These are phyloP conservation scores for Tritrichomonas musculus DNA, from an alignment of 208 protist species.

Conservation along the genomic window DNA sequence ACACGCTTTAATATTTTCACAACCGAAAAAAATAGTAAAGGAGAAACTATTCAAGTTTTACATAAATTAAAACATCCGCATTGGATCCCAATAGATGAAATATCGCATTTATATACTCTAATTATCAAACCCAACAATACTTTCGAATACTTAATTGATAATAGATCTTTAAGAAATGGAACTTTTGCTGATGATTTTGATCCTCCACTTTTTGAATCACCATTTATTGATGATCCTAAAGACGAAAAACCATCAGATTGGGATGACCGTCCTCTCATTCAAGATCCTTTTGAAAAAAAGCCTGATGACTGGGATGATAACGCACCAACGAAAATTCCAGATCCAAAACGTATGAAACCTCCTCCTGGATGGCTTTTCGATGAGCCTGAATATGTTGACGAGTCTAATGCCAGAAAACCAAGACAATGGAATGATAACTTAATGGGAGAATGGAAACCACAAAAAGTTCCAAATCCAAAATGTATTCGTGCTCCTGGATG, in stretches of 20 bases:
- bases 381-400: slow-evolving; percentile 38
- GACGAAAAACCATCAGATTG: slow-evolving; percentile 40
- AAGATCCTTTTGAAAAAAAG: slow-evolving; percentile 44
- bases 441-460: slow-evolving; percentile 36
- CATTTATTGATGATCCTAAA: slow-evolving; percentile 14
- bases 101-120: slow-evolving; percentile 47
- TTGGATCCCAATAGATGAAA: slow-evolving; percentile 32
- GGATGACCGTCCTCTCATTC: slow-evolving; percentile 43
- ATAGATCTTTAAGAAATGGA: slow-evolving; percentile 30
- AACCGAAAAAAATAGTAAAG: background rate
- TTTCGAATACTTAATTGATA: slow-evolving; percentile 48
- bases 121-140: slow-evolving; percentile 41
- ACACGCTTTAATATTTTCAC: slow-evolving; percentile 46
- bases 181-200: slow-evolving; percentile 33
- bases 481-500: slow-evolving; percentile 31
- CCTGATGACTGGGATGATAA: slow-evolving; percentile 41
- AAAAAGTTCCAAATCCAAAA: slow-evolving; percentile 45
- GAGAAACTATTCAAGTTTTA: no score
- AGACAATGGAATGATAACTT: background rate
- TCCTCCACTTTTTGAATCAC: background rate
- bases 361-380: slow-evolving; percentile 42
- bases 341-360: slow-evolving; percentile 31
- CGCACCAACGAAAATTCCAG: slow-evolving; percentile 36
- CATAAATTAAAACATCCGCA: slow-evolving; percentile 19
- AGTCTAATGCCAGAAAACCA: slow-evolving; percentile 48